Conservation (phyloP, 1,284 basidiomycete genomes). For the Apiotrichum siamense region DNA sequence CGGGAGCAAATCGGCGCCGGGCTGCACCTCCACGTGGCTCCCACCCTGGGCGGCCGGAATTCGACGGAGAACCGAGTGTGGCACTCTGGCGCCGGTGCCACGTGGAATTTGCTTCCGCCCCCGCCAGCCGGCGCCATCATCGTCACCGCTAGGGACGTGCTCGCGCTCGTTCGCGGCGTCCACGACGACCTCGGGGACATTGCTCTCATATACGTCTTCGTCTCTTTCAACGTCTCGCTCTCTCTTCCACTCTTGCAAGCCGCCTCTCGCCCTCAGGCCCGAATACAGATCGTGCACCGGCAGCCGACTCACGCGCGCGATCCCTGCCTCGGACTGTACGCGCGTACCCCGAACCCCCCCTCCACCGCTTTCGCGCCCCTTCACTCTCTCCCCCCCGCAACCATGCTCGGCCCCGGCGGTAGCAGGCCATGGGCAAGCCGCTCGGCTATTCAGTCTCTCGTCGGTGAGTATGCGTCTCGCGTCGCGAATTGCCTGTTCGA, state of each 20-base stretch:
- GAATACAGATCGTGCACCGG: too few species aligned
- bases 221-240: too few species aligned
- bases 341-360: background rate
- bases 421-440: slow-evolving; percentile 37
- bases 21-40: background rate
- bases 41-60: background rate
- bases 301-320: too few species aligned
- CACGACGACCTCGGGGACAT: background rate
- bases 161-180: background rate
- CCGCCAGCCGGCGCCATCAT: background rate
- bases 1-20: background rate
- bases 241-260: too few species aligned
- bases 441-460: slow-evolving; percentile 42
- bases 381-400: background rate
- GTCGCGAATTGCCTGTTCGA: background rate
- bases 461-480: slow-evolving; percentile 32
- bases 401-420: slow-evolving; percentile 24
- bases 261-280: too few species aligned
- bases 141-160: background rate
- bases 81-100: background rate
- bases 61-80: background rate
- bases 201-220: too few species aligned
- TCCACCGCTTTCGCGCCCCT: background rate
- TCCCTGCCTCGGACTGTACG: background rate
- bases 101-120: background rate